These are phyloP conservation scores for Fusarium stilboides DNA, from an alignment of 2,329 filamentous ascomycete species.

Conservation along the genomic window DNA sequence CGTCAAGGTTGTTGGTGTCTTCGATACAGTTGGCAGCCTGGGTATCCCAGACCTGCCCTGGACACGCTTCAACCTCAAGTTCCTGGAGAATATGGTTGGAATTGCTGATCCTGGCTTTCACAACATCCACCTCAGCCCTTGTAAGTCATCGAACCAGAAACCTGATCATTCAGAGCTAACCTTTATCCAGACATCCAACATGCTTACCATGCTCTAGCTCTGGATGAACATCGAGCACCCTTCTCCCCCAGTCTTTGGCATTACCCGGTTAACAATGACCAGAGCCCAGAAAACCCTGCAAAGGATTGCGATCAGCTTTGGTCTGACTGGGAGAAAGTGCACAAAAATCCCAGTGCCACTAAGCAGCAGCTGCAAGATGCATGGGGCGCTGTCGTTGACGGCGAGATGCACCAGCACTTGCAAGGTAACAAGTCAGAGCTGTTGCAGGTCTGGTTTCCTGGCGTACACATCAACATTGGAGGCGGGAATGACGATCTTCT, in stretches of 20 bases:
- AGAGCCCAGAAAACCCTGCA: constrained; percentile 9
- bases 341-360: constrained; percentile 20
- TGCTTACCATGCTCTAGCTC: constrained; percentile 69
- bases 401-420: constrained; percentile 39
- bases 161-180: constrained; percentile 15
- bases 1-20: constrained; percentile 46
- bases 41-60: constrained; percentile 47
- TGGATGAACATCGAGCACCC: constrained; percentile 64
- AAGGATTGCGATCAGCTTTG: constrained; percentile 32
- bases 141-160: constrained; percentile 29
- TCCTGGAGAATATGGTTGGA: constrained; percentile 39
- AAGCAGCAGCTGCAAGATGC: constrained; percentile 27
- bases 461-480: constrained; percentile 50
- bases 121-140: constrained; percentile 47
- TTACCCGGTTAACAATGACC: constrained; percentile 25
- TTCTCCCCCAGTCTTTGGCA: constrained; percentile 54
- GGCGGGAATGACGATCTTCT: constrained; percentile 42
- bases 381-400: constrained; percentile 39
- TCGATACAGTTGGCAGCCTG: constrained; percentile 48
- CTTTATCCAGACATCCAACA: constrained; percentile 59
- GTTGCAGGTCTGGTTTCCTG: constrained; percentile 49
- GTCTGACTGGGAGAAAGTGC: constrained; percentile 22
- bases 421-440: constrained; percentile 35
- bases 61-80: constrained; percentile 43
- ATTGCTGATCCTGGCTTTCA: constrained; percentile 44